phyloP scores from a whole-genome alignment of 352 stramenopile genomes.

The Phytopythium vexans region DNA sequence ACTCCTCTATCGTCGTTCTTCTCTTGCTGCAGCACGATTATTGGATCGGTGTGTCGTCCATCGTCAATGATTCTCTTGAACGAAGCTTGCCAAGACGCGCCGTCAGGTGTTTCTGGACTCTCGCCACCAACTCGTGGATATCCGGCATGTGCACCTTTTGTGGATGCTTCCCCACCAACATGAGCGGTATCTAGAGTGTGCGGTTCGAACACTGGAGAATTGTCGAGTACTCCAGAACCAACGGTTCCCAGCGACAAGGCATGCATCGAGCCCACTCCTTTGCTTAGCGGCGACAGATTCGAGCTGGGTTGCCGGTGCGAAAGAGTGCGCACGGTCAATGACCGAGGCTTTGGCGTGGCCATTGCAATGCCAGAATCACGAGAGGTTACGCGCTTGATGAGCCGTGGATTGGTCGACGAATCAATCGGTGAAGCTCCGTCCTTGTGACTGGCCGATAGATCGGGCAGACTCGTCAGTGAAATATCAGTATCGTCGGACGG shows the following conservation, averaged over 20 bases:
- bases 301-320: conserved; percentile 23
- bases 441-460: conserved; percentile 31
- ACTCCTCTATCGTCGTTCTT: background rate
- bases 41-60: conserved; percentile 16
- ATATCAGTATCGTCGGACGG: conserved; percentile 39
- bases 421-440: background rate
- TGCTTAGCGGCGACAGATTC: conserved; percentile 6
- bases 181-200: too few species aligned
- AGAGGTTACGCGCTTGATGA: conserved; percentile 38
- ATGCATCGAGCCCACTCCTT: background rate
- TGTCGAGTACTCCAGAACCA: too few species aligned
- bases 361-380: conserved; percentile 15
- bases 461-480: conserved; percentile 46
- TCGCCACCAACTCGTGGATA: too few species aligned
- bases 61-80: conserved; percentile 56
- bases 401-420: conserved; percentile 5
- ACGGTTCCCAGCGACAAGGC: too few species aligned
- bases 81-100: conserved; percentile 42
- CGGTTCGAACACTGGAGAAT: too few species aligned
- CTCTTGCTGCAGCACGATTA: background rate
- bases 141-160: too few species aligned
- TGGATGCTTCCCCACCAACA: too few species aligned
- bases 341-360: conserved; percentile 13
- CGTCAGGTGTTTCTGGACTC: background rate
- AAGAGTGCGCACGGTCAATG: conserved; percentile 30